Evolutionary conservation across 306 rosid genomes (phyloP).

Genomic region (Vigna hirtella): DNA sequence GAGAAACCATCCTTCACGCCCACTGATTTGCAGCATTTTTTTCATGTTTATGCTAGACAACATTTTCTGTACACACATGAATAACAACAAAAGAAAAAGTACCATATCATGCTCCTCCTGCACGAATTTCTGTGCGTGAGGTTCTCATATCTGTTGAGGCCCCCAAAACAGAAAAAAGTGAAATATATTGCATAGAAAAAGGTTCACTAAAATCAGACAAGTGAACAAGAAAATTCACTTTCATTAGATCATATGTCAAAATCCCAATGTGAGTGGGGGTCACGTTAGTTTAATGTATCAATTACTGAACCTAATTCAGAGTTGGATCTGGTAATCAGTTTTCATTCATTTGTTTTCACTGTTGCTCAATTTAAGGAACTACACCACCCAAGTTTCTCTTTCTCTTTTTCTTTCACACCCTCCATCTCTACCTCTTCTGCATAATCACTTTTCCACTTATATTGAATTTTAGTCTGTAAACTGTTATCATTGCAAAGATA

Average conservation of each 20-base stretch:
- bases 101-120: conserved; percentile 30
- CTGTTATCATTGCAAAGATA: background rate
- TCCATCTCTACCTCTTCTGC: background rate
- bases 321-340: conserved; percentile 5
- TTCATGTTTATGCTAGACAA: conserved; percentile 34
- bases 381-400: background rate
- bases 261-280: conserved; percentile 22
- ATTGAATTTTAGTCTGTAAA: background rate
- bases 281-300: background rate
- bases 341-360: background rate
- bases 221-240: background rate
- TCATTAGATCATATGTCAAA: conserved; percentile 27
- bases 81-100: conserved; percentile 50
- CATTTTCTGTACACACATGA: conserved; percentile 41
- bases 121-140: conserved; percentile 36
- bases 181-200: conserved; percentile 25
- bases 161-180: conserved; percentile 29
- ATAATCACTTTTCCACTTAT: background rate
- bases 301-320: background rate
- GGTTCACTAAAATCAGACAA: conserved; percentile 19
- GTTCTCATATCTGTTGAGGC: conserved; percentile 45
- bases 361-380: background rate
- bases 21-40: conserved; percentile 50
- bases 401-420: background rate
- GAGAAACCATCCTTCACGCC: conserved; percentile 46